Evolutionary conservation across 1,139 yeast species (phyloP).

Genomic region (Casaregolazyma suthepensis): DNA sequence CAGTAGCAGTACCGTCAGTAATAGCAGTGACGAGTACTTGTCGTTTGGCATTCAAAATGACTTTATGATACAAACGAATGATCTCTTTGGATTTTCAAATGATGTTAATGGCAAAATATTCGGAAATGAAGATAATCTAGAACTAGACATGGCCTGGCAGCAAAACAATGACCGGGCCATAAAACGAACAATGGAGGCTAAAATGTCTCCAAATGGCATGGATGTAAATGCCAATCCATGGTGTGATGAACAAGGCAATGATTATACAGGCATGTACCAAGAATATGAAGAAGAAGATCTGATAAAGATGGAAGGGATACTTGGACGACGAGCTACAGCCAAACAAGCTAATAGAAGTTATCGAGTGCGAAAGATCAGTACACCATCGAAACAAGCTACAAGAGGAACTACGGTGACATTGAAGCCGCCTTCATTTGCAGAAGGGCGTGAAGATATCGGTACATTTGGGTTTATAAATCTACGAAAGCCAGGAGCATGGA

Average conservation of each 20-base stretch:
- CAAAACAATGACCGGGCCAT: background rate
- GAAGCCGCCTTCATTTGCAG: conserved; percentile 20
- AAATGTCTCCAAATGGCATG: background rate
- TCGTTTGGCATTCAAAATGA: background rate
- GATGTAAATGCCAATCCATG: background rate
- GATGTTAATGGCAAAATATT: background rate
- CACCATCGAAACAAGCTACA: conserved; percentile 8
- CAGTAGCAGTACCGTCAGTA: background rate
- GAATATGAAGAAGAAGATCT: background rate
- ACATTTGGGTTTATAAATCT: conserved; percentile 19
- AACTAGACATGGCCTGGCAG: background rate
- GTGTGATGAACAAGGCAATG: background rate
- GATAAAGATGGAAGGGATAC: background rate
- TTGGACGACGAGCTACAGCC: background rate
- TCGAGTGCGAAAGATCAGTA: conserved; percentile 1
- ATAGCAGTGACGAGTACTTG: background rate
- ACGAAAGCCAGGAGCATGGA: conserved; percentile 21
- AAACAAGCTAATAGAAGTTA: background rate
- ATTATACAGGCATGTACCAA: background rate
- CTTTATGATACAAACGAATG: background rate
- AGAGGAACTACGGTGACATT: conserved; percentile 18
- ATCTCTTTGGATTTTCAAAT: background rate
- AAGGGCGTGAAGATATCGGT: conserved; percentile 18
- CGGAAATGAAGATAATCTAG: background rate
- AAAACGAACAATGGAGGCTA: background rate